Conservation (phyloP, 2,329 filamentous ascomycete genomes). For the Pseudogymnoascus sp. region DNA sequence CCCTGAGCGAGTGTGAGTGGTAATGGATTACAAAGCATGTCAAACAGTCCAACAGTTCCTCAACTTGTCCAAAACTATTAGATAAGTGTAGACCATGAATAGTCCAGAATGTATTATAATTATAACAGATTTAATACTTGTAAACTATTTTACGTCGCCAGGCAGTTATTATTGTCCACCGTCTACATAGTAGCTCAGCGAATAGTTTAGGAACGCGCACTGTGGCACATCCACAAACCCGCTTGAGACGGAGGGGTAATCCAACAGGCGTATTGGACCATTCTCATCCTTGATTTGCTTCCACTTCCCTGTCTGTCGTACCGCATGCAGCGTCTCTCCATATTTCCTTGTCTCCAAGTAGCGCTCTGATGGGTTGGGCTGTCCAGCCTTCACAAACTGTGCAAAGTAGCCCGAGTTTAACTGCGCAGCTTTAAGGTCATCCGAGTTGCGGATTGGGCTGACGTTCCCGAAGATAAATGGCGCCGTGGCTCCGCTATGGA, state of each 20-base stretch:
- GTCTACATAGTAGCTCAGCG: constrained; percentile 33
- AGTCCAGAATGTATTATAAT: background rate
- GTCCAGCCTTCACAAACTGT: constrained; percentile 36
- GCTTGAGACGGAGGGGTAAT: constrained; percentile 34
- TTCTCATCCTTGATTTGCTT: constrained; percentile 29
- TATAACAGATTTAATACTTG: background rate
- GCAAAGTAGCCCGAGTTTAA: constrained; percentile 40
- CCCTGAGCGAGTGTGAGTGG: too few relatives aligned
- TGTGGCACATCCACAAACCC: constrained; percentile 40
- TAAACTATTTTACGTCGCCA: background rate
- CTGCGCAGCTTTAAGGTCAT: constrained; percentile 39
- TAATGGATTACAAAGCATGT: too few relatives aligned
- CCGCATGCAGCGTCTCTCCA: constrained; percentile 31
- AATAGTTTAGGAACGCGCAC: constrained; percentile 38
- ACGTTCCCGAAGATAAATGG: constrained; percentile 40
- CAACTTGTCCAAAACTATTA: background rate
- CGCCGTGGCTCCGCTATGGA: constrained; percentile 39
- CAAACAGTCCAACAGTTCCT: background rate
- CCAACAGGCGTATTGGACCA: constrained; percentile 36
- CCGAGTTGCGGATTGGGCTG: constrained; percentile 32
- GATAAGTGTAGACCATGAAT: too few relatives aligned
- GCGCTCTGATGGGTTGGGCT: constrained; percentile 37
- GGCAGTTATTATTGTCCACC: constrained; percentile 13
- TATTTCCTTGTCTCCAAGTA: constrained; percentile 39
- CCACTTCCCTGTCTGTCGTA: constrained; percentile 35